Evolutionary conservation across 2,329 filamentous ascomycete genomes (phyloP).

Genomic region (Stemphylium lycopersici): DNA sequence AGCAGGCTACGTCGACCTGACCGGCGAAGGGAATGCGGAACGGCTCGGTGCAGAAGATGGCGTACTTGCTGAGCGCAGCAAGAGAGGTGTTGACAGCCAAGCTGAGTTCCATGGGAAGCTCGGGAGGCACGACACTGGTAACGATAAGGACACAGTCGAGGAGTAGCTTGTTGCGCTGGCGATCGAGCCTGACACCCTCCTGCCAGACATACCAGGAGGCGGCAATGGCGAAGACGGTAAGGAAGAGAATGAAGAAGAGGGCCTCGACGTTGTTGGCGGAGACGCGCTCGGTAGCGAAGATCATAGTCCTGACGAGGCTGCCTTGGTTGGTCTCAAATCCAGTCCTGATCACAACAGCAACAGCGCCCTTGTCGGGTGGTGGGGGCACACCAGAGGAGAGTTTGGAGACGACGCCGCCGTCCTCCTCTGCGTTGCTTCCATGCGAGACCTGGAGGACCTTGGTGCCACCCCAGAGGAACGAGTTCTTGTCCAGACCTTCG

Average conservation of each 20-base stretch:
- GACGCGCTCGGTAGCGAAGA: slow-evolving; percentile 97
- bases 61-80: slow-evolving; percentile 89
- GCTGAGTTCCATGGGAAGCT: slow-evolving; percentile 97
- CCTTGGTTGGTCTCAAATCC: slow-evolving; percentile 99
- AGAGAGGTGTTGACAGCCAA: slow-evolving; percentile 97
- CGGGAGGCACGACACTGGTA: slow-evolving; percentile 96
- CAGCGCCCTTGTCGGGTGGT: slow-evolving; percentile 91
- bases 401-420: slow-evolving; percentile 63
- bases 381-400: slow-evolving; percentile 76
- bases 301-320: slow-evolving; percentile 97
- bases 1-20: slow-evolving; percentile 94
- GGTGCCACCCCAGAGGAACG: slow-evolving; percentile 95
- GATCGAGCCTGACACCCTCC: slow-evolving; percentile 90
- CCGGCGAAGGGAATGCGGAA: slow-evolving; percentile 98
- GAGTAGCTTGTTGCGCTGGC: slow-evolving; percentile 95
- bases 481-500: slow-evolving; percentile 93
- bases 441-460: slow-evolving; percentile 97
- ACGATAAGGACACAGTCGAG: slow-evolving; percentile 97
- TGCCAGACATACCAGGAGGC: slow-evolving; percentile 99
- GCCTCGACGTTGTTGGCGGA: slow-evolving; percentile 98
- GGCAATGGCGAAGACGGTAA: slow-evolving; percentile 93
- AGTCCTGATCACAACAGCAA: slow-evolving; percentile 95
- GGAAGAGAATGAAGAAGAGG: slow-evolving; percentile 95
- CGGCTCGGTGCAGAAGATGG: slow-evolving; percentile 98
- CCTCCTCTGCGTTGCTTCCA: slow-evolving; percentile 75